phyloP scores from a whole-genome alignment of 176 grass and related monocot genomes.

The Musa acuminata region DNA sequence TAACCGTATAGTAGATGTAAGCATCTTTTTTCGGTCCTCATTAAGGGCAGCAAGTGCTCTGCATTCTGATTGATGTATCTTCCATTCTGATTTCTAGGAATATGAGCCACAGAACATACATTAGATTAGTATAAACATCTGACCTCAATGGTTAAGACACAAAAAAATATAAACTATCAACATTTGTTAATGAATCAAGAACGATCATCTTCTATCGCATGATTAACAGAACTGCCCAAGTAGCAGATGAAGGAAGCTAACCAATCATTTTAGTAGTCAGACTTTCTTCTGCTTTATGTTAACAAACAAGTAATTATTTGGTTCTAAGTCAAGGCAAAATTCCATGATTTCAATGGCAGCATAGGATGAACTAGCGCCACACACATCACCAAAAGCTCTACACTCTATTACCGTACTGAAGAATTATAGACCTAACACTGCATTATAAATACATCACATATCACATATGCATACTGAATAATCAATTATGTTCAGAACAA shows the following conservation, averaged over 20 bases:
- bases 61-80: constrained; percentile 71
- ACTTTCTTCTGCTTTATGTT: background rate
- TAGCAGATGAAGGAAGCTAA: background rate
- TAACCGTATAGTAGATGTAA: constrained; percentile 66
- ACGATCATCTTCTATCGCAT: background rate
- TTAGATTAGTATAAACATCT: background rate
- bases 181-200: background rate
- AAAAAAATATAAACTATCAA: background rate
- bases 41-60: constrained; percentile 34
- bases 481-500: background rate
- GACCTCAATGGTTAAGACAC: background rate
- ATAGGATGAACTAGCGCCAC: background rate
- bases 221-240: background rate
- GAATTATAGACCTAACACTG: no score
- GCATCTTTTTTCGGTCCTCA: constrained; percentile 67
- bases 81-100: constrained; percentile 71
- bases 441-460: background rate
- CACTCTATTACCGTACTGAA: no score
- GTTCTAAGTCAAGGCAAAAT: background rate
- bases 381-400: background rate
- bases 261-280: background rate
- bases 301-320: background rate
- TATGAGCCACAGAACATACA: background rate
- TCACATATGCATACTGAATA: background rate
- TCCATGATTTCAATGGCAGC: background rate